phyloP scores from a whole-genome alignment of 2,329 filamentous ascomycete species.

The Ophiostoma tasmaniense region DNA sequence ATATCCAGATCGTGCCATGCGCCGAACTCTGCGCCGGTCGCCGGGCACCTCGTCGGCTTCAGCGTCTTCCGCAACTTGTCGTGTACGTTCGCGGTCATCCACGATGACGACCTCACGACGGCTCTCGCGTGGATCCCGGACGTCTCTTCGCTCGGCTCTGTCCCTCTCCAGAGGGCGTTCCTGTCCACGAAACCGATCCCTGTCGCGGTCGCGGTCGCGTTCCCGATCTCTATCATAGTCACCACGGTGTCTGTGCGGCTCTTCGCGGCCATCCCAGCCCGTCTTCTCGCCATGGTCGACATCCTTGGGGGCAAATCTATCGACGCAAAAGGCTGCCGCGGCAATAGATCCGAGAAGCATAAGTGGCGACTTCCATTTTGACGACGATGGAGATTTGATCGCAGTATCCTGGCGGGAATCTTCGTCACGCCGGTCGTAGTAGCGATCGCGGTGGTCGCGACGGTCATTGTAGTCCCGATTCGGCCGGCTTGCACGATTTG shows the following conservation, averaged over 20 bases:
- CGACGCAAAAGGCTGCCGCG: conserved; percentile 30
- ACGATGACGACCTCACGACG: background rate
- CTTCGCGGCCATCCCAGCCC: conserved; percentile 24
- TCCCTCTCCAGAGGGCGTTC: background rate
- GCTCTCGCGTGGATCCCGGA: background rate
- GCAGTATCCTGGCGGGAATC: background rate
- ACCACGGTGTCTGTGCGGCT: background rate
- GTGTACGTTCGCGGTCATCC: background rate
- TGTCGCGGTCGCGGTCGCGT: background rate
- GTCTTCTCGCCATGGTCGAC: conserved; percentile 32
- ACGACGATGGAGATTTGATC: background rate
- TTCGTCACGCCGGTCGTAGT: background rate
- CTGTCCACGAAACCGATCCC: background rate
- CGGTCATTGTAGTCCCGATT: background rate
- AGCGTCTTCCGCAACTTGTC: background rate
- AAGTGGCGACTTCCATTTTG: conserved; percentile 28
- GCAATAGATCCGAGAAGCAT: conserved; percentile 33
- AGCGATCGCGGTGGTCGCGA: background rate
- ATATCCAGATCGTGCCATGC: background rate
- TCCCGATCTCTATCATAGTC: background rate
- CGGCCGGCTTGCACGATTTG: background rate
- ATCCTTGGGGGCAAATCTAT: conserved; percentile 34
- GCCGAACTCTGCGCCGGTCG: background rate
- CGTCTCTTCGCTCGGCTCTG: background rate
- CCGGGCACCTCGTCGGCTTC: background rate